Base-by-base conservation (phyloP, 805 yeast species). In the Millerozyma acaciae region DNA sequence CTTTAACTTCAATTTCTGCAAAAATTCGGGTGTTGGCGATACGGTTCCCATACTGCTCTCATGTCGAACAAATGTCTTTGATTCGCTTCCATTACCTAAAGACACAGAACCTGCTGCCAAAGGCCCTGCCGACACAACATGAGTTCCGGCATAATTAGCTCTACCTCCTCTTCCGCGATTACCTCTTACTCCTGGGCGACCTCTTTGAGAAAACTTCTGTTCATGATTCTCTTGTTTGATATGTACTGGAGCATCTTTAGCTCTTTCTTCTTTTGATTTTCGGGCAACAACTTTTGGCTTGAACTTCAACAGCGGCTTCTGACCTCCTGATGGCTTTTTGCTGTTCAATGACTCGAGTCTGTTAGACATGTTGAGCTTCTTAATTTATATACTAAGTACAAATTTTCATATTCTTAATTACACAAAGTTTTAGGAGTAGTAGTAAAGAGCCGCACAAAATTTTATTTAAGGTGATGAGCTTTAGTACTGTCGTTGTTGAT, bases 241-340 rank as follows among this genome's bases (percentile, higher is more conserved):
- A 30, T 46, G 47, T 5, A 44, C 51, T 4, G 88, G 87, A 0
- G 88, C 89, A 34, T 76, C 74, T 17, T 84, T 78, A 15, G 78
- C 95, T 54, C 96, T 68, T 46, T 87, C 96, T 45, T 84, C 89
- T 45, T 85, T 81, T 8, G 87, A 64, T 53, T 86, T 78, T 58
- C 97, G 69, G 0, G 88, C 88, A 26, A 89, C 95, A 2, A 71
- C 80, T 56, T 89, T 89, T 2, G 97, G 97, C 56, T 80, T 78
- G 60, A 89, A 89, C 56, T 82, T 81, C 39, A 83, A 61, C 2
- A 76, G 67, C 6, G 84, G 74, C 46, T 76, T 75, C 2, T 62
- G 49, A 13, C 43, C 42, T 4, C 37, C 13, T 9, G 34, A 13
- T 6, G 40, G 45, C 39, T 61, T 62, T 37, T 56, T 54, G 10